A percentile compares a stretch with the other conserved stretches of the same genome.
These are phyloP conservation scores for Annulohypoxylon truncatum DNA, from an alignment of 2,329 filamentous ascomycete genomes.

Conservation along the genomic window DNA sequence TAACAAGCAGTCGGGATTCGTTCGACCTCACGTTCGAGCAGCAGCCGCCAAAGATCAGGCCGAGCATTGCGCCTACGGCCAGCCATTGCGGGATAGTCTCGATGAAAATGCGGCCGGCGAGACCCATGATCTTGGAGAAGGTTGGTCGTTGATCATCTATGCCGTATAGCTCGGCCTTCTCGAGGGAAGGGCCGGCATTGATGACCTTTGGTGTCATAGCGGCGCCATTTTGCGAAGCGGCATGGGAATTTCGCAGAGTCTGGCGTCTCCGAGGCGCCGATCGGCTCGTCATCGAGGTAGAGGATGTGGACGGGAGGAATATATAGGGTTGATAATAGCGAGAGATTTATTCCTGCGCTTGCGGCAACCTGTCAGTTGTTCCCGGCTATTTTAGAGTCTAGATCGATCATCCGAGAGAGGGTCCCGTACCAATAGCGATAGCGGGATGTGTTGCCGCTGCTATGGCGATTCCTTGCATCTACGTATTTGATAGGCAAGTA, in stretches of 20 bases:
- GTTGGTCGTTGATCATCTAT: constrained; percentile 64
- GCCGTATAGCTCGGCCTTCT: constrained; percentile 66
- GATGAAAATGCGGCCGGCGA: constrained; percentile 65
- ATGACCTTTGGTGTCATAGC: constrained; percentile 61
- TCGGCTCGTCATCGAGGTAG: constrained; percentile 57
- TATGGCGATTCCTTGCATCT: constrained; percentile 34
- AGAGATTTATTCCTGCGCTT: constrained; percentile 15
- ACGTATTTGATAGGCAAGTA: constrained; percentile 18
- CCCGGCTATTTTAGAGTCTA: constrained; percentile 26
- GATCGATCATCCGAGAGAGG: constrained; percentile 7
- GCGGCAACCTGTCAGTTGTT: constrained; percentile 26
- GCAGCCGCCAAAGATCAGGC: constrained; percentile 93
- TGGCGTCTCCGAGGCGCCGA: constrained; percentile 58
- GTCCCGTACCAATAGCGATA: constrained; percentile 32
- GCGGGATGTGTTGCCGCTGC: constrained; percentile 34
- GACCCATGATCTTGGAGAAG: constrained; percentile 62
- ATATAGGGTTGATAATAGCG: constrained; percentile 24
- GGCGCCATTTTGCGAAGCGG: constrained; percentile 54
- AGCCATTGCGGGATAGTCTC: constrained; percentile 72
- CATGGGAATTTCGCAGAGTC: constrained; percentile 58
- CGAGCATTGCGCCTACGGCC: constrained; percentile 74
- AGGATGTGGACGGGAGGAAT: constrained; percentile 33
- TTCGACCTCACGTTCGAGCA: constrained; percentile 82
- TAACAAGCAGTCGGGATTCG: neutral
- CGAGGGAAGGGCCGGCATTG: constrained; percentile 64